Base-by-base conservation (phyloP, 2,329 filamentous ascomycete species). In the Fusarium sp. region DNA sequence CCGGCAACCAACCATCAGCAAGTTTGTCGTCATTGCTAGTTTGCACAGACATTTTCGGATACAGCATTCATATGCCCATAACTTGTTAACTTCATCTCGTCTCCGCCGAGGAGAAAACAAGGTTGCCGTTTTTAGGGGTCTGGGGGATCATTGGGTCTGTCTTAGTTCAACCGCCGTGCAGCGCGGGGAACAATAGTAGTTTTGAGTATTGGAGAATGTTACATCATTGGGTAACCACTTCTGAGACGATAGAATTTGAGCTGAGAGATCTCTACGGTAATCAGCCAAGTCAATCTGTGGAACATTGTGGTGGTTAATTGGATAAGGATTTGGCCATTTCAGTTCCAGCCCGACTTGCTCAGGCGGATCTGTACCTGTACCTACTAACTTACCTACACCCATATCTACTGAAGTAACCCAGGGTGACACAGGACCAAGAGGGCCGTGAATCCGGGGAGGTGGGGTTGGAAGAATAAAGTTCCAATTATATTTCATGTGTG, bases 161-260 rank as follows among this genome's bases (percentile, higher is more conserved):
- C 63, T 49, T 42, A 58, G 71, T 72, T 75, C 48, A 51, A 73
- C 69, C 69, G 58, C 64, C 55, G 47, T 72, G 66, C 51, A 75
- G 66, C 67, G 73, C 66, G 69, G 75, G 69, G 69, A 76, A 63
- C 49, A 48, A 45, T 59, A 35, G 38, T 59, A 22, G 58, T 70
- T 38, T 38, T 49, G n/a, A 52, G 48, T 45, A 42, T 31, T 31
- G 28, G 28, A 31, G 62, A 44, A 44, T 62, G 45, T 65, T 59
- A 59, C 59, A 69, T 72, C 51, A 74, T 69, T 66, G 68, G 56
- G 28, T 22, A 47, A 52, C 24, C 10, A 39, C 28, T 42, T 28
- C 44, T 45, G 41, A 42, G 28, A 52, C 22, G 31, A 35, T 39
- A 28, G 24, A n/a, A 17, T 28, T 51, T 41, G 36, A 42, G n/a